Conservation (phyloP, 352 stramenopile genomes). For the Phytopythium chamaehyphon region DNA sequence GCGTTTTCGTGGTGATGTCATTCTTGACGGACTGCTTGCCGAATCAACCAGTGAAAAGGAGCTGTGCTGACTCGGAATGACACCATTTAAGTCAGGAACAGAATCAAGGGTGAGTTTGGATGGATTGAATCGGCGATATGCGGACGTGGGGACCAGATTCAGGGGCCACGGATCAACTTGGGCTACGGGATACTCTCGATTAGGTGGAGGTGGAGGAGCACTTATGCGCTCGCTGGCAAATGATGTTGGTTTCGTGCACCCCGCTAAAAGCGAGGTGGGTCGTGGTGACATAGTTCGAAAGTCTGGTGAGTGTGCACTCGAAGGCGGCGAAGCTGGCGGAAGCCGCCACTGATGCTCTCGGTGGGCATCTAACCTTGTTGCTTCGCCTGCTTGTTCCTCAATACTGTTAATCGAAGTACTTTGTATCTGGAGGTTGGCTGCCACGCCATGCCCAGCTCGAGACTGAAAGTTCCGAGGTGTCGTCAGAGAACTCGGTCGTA, state of each 20-base stretch:
- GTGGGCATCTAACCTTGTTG: no score
- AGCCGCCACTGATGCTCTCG: not conserved
- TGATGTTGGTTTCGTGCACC: not conserved
- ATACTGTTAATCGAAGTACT: no score
- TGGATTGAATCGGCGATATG: not conserved
- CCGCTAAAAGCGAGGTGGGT: not conserved
- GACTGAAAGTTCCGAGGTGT: conserved; percentile 1
- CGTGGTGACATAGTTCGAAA: not conserved
- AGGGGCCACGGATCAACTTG: conserved; percentile 40
- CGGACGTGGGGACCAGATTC: conserved; percentile 8
- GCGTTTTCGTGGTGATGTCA: conserved; percentile 13
- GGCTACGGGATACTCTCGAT: conserved; percentile 19
- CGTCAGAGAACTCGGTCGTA: no score
- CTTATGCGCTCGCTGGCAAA: not conserved
- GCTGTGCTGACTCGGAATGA: no score
- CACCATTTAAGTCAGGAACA: no score
- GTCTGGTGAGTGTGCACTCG: not conserved
- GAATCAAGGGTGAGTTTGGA: not conserved
- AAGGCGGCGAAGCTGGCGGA: not conserved
- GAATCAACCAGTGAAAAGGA: not conserved
- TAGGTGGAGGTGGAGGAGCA: not conserved
- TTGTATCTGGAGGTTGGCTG: not conserved
- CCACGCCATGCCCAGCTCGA: conserved; percentile 1
- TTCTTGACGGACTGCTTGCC: not conserved
- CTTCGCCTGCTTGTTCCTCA: no score